phyloP scores from a whole-genome alignment of 2,329 filamentous ascomycete genomes.

The Annulohypoxylon truncatum region DNA sequence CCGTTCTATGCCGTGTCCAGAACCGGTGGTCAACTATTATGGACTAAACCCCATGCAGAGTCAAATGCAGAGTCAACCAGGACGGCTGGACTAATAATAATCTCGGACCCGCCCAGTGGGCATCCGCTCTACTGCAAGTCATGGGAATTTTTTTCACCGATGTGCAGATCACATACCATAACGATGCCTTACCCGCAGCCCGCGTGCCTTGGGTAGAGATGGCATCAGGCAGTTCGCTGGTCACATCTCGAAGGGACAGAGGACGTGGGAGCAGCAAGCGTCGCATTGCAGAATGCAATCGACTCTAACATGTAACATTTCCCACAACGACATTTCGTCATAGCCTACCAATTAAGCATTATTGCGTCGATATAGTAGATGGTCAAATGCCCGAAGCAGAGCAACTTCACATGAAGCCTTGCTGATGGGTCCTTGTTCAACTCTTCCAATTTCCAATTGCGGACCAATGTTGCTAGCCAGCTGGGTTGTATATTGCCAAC shows the following conservation, averaged over 20 bases:
- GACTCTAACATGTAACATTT: slow-evolving; percentile 34
- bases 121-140: slow-evolving; percentile 38
- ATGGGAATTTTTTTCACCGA: slow-evolving; percentile 42
- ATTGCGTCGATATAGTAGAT: slow-evolving; percentile 3
- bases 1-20: slow-evolving; percentile 34
- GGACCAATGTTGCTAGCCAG: slow-evolving; percentile 1
- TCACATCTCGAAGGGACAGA: slow-evolving; percentile 32
- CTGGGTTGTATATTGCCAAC: neutral
- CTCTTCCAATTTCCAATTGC: slow-evolving; percentile 19
- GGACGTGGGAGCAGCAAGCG: slow-evolving; percentile 25
- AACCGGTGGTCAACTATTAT: slow-evolving; percentile 27
- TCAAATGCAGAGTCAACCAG: slow-evolving; percentile 31
- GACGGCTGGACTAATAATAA: slow-evolving; percentile 34
- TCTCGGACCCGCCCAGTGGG: slow-evolving; percentile 28
- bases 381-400: slow-evolving; percentile 21
- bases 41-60: slow-evolving; percentile 32
- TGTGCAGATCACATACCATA: slow-evolving; percentile 36
- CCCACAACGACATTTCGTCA: slow-evolving; percentile 34
- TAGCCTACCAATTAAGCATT: slow-evolving; percentile 32
- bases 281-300: slow-evolving; percentile 35
- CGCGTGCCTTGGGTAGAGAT: slow-evolving; percentile 29
- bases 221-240: slow-evolving; percentile 25
- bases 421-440: slow-evolving; percentile 27
- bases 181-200: slow-evolving; percentile 28
- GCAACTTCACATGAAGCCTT: slow-evolving; percentile 21